Base-by-base conservation (phyloP, 352 stramenopile species). In the Phytophthora idaei region DNA sequence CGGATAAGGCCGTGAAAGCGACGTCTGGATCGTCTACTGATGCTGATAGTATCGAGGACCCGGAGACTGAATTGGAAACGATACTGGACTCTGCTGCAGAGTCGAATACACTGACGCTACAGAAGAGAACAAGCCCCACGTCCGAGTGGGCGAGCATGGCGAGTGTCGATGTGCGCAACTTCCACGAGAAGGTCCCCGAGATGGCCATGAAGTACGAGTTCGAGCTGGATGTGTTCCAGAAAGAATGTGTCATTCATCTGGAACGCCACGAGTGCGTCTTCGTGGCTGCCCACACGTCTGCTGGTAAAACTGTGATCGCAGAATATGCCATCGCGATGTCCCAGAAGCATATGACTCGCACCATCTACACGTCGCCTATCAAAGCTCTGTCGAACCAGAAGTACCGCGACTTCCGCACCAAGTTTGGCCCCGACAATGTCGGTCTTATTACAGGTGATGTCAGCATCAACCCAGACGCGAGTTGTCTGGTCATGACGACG, bases 381-480 rank as follows among this genome's bases (percentile, higher is more conserved):
- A 99, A 99, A 73, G 97, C 97, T 37, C 76, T 99, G 36, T 98
- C 87, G 15, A 99, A 99, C 74, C 97, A 99, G 76, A 99, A 99
- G 82, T 99, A 99, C 78, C 87, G 97, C 37, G 97, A 99, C 67
- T 99, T 99, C 69, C 94, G 92, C 36, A 81, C 87, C 29, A 94
- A 96, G 58, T 98, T 98, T 72, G 93, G 91, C 1, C 71, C 83
- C 2, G 90, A 98, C 27, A 93, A 99, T 75, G 96, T 99, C 32
- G 97, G 97, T 3, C 67, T 99, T 7, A 98, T 99, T 71, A 99
- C 97, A 7, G 97, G 97, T 17, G 97, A 99, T 74, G 96, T 99
- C 34, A 97, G 87, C 34, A 94, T 99, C 61, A 98, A 98, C 68
- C 90, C 92, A 6, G 89, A 98, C 21, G 96, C 93, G n/a, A 97